These are phyloP conservation scores for Jamesozyma spencerorum DNA, from an alignment of 805 yeast species.

Conservation along the genomic window DNA sequence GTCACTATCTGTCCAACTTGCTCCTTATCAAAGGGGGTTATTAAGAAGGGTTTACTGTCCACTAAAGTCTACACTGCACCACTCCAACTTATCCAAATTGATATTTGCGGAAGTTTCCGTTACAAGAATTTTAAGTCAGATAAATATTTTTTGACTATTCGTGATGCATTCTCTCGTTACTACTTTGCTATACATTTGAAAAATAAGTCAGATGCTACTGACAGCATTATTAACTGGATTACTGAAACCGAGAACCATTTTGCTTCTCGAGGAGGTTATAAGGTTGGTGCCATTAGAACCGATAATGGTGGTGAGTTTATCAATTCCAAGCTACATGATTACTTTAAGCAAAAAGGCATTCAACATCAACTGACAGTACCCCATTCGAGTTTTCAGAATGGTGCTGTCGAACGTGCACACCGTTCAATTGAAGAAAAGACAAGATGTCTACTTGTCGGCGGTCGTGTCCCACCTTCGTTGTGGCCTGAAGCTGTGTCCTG, in stretches of 20 bases:
- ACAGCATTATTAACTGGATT: constrained; percentile 4
- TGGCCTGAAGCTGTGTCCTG: constrained; percentile 12
- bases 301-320: constrained; percentile 9
- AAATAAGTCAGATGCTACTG: constrained; percentile 4
- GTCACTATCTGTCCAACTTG: constrained; percentile 2
- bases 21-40: constrained; percentile 1
- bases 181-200: constrained; percentile 4
- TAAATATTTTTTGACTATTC: constrained; percentile 4
- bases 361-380: too few relatives aligned
- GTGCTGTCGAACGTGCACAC: too few relatives aligned
- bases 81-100: constrained; percentile 4
- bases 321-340: constrained; percentile 1
- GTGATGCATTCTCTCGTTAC: constrained; percentile 7
- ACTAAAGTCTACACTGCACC: constrained; percentile 1
- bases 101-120: constrained; percentile 4
- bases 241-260: constrained; percentile 4
- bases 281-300: constrained; percentile 5
- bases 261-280: constrained; percentile 3
- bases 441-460: too few relatives aligned
- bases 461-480: constrained; percentile 8
- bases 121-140: neutral
- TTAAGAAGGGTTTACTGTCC: constrained; percentile 8
- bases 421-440: too few relatives aligned
- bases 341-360: too few relatives aligned
- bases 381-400: too few relatives aligned